Evolutionary conservation across 1,284 basidiomycete species (phyloP), one percentile per base, ranked within the genome.

Genomic region (Exobasidium cylindrosporum): DNA sequence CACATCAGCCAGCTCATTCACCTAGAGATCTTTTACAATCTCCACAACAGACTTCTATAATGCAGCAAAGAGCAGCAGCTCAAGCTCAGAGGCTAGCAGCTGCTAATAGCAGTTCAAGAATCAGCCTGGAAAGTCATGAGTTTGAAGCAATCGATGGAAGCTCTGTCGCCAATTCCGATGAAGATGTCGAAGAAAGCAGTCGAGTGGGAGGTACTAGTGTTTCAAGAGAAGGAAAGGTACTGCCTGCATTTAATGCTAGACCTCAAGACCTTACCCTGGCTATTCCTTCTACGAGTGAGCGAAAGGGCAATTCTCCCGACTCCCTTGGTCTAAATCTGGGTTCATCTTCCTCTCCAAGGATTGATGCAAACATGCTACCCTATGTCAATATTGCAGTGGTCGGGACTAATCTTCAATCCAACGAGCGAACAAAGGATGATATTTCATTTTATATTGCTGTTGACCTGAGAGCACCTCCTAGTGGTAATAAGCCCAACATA

Each of bases 371-470:
- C 11, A 68, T 73, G 35, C 56, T 78, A 46, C 64, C 69, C 1
- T 67, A 70, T 3, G 69, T 69, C 5, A 65, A 68, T 26, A 60
- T 79, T 60, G 68, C 69, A 53, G 77, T 79, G n/a, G 60, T 66
- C 13, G 73, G 72, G 29, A 91, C 90, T 17, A 87, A 88, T 64
- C 89, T 93, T 56, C 86, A 88, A 21, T 85, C 89, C 6, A 92
- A 91, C 69, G 91, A 94, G 69, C 86, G 89, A 50, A 89, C 89
- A 52, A 91, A 90, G 78, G 92, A 95, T 72, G 87, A 91, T 17
- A 82, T 94, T 55, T 89, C 87, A 3, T 94, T 95, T 78, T 83
- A 89, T 65, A 86, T 94, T 57, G 66, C 69, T 17, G 68, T 82
- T 54, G 66, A 70, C 11, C 64, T 81, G 29, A 64, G 86, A 88